phyloP scores from a whole-genome alignment of 129 eudicot species.

The Flaveria brownii region DNA sequence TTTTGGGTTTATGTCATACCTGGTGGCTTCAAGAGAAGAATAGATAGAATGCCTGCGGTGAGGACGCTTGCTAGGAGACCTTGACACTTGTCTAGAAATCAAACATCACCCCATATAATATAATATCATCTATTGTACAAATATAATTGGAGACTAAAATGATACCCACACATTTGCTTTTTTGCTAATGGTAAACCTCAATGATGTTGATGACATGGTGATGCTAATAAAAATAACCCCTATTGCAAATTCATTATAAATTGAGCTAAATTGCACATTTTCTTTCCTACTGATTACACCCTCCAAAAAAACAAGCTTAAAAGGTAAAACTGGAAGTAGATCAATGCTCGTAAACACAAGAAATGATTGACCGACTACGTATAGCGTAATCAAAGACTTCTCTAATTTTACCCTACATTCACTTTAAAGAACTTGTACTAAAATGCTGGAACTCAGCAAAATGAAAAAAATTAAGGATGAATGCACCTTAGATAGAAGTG shows the following conservation, averaged over 20 bases:
- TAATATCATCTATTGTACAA: constrained; percentile 23
- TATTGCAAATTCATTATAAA: background rate
- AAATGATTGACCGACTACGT: background rate
- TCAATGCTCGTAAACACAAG: background rate
- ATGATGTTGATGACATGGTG: background rate
- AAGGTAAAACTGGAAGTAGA: background rate
- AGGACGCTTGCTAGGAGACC: constrained; percentile 99
- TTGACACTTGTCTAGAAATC: constrained; percentile 93
- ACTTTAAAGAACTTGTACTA: background rate
- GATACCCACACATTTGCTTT: background rate
- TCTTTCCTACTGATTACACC: constrained; percentile 5
- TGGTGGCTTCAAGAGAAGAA: constrained; percentile 91
- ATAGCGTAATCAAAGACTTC: background rate
- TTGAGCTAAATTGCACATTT: constrained; percentile 1
- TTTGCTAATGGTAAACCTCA: background rate
- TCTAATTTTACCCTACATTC: background rate
- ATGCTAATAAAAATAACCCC: background rate
- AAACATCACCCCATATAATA: constrained; percentile 63
- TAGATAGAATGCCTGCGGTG: constrained; percentile 98
- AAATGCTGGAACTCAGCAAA: background rate
- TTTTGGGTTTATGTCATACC: constrained; percentile 53
- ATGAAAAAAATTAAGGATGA: background rate
- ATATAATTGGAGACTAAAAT: constrained; percentile 3
- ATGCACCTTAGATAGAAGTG: background rate
- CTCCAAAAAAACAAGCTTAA: background rate